Conservation (phyloP, 2,329 filamentous ascomycete genomes). For the Penicillium sp. region DNA sequence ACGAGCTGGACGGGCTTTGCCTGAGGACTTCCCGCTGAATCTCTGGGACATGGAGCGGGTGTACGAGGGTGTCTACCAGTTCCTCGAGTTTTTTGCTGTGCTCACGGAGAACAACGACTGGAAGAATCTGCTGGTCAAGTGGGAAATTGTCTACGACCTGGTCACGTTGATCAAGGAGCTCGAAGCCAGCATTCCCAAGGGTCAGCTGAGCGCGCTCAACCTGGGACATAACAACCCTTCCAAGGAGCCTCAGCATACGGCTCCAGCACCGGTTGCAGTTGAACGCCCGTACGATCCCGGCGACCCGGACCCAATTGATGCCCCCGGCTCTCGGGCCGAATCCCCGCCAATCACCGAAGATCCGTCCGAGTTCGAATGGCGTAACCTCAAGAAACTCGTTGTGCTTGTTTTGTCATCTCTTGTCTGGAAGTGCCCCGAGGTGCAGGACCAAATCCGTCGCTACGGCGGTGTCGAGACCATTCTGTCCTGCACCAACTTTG, state of each 20-base stretch:
- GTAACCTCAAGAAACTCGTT: conserved; percentile 83
- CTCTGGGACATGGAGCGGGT: conserved; percentile 96
- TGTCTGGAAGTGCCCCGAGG: conserved; percentile 73
- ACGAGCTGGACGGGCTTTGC: conserved; percentile 62
- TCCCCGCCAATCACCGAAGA: conserved; percentile 50
- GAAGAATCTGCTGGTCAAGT: conserved; percentile 76
- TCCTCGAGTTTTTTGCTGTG: conserved; percentile 85
- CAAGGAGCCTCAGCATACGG: too few relatives aligned
- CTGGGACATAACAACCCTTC: too few relatives aligned
- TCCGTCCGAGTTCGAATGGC: conserved; percentile 61
- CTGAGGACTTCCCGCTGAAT: conserved; percentile 85
- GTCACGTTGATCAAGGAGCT: conserved; percentile 78
- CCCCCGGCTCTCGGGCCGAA: conserved; percentile 37
- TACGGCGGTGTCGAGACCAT: conserved; percentile 80
- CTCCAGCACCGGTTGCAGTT: conserved; percentile 43
- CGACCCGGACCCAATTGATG: conserved; percentile 36
- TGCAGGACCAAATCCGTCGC: conserved; percentile 78
- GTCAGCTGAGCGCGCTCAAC: conserved; percentile 52
- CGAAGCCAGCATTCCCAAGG: conserved; percentile 78
- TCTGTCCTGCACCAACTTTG: conserved; percentile 79
- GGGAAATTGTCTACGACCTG: conserved; percentile 83
- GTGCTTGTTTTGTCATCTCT: conserved; percentile 82
- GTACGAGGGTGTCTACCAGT: conserved; percentile 88
- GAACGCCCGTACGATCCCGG: conserved; percentile 57
- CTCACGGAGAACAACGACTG: conserved; percentile 76